Conservation (phyloP, 2,329 filamentous ascomycete genomes). For the Emericellopsis atlantica region DNA sequence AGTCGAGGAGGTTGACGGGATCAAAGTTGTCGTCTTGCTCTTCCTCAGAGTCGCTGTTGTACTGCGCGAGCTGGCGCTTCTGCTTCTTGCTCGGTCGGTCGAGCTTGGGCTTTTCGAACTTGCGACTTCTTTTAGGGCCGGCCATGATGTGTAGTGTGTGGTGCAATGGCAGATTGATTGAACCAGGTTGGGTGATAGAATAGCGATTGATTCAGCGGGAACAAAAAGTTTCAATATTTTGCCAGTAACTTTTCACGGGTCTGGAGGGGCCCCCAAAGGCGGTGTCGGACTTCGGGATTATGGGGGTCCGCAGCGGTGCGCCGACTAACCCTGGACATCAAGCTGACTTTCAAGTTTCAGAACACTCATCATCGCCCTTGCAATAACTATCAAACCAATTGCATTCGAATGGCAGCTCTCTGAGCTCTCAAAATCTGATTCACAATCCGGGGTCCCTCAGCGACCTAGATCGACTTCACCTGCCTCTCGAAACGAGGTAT, state of each 20-base stretch:
- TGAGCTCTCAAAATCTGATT: neutral
- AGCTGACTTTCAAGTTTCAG: neutral
- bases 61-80: conserved; percentile 31
- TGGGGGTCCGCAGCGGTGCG: neutral
- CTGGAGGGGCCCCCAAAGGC: conserved; percentile 1
- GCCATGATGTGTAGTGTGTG: conserved; percentile 12
- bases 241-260: neutral
- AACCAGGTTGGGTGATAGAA: conserved; percentile 4
- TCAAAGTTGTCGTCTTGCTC: conserved; percentile 28
- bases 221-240: conserved; percentile 2
- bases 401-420: neutral
- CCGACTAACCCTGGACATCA: neutral
- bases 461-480: conserved; percentile 1
- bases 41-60: conserved; percentile 40
- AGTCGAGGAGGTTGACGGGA: conserved; percentile 41
- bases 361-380: neutral
- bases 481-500: conserved; percentile 2
- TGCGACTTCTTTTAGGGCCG: conserved; percentile 19
- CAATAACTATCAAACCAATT: neutral
- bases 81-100: conserved; percentile 38
- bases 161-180: conserved; percentile 3
- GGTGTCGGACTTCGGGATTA: neutral
- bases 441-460: neutral
- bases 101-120: conserved; percentile 12
- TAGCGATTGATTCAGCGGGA: conserved; percentile 1